A percentile compares a stretch with the other conserved stretches of the same genome.
These are phyloP conservation scores for Aquilaria agallochum DNA, from an alignment of 441 rosid species.

Conservation along the genomic window DNA sequence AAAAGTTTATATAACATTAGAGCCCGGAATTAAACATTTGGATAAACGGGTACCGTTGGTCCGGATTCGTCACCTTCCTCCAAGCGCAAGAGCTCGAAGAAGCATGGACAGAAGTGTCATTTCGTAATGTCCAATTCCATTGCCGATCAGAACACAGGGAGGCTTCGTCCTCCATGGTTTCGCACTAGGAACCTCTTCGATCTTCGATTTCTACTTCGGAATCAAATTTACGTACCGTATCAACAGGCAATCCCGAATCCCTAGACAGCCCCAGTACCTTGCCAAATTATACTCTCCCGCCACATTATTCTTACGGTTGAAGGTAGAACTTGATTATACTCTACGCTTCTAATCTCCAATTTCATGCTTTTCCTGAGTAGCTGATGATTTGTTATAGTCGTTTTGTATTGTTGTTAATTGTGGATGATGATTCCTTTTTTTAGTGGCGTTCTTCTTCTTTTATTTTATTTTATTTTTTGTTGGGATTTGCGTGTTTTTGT, in stretches of 20 bases:
- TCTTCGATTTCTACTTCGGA: slow-evolving; percentile 42
- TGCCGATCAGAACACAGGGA: slow-evolving; percentile 90
- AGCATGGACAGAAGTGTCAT: slow-evolving; percentile 47
- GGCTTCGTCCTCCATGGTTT: slow-evolving; percentile 70
- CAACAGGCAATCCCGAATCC: slow-evolving; percentile 23
- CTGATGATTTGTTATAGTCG: slow-evolving; percentile 10
- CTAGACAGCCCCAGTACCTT: slow-evolving; percentile 1
- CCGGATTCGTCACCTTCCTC: background rate
- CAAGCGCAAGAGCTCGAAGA: background rate
- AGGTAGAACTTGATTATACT: slow-evolving; percentile 26
- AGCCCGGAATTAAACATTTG: no score
- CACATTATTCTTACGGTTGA: slow-evolving; percentile 22
- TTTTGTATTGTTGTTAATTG: background rate
- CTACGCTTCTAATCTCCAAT: slow-evolving; percentile 24
- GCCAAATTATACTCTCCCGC: slow-evolving; percentile 6
- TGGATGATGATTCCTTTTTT: no score
- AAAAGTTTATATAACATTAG: no score
- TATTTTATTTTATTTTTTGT: no score
- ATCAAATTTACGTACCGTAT: slow-evolving; percentile 23
- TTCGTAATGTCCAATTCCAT: slow-evolving; percentile 33
- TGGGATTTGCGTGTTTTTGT: no score
- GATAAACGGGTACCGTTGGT: no score
- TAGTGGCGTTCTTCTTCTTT: no score
- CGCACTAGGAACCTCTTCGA: slow-evolving; percentile 34
- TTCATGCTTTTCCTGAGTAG: slow-evolving; percentile 28